These are phyloP conservation scores for Rhodamnia rubescens DNA, from an alignment of 345 rosid species.

Conservation along the genomic window DNA sequence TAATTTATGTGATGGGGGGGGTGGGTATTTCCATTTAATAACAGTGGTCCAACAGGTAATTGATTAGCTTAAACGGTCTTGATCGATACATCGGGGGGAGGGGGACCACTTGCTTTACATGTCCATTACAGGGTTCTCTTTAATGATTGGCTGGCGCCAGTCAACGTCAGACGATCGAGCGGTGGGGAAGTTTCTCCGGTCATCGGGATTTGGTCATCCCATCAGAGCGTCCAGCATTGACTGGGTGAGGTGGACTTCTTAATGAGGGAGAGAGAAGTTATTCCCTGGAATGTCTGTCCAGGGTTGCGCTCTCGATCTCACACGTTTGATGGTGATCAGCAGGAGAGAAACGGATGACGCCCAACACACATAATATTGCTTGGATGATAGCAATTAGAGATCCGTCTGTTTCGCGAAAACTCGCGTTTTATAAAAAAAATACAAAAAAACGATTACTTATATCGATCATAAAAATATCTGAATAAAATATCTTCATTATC, in stretches of 20 bases:
- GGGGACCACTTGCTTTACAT: not conserved
- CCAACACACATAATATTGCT: not conserved
- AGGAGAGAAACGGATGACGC: not conserved
- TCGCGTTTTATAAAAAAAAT: too few species aligned
- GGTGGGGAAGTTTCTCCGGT: not conserved
- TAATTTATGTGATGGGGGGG: not conserved
- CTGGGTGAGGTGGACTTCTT: not conserved
- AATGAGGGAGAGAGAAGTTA: not conserved
- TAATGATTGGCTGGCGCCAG: conserved; percentile 4
- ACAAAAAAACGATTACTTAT: too few species aligned
- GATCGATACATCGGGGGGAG: not conserved
- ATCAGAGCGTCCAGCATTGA: not conserved
- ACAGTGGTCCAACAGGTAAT: conserved; percentile 19
- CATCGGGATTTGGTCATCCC: not conserved
- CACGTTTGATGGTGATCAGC: not conserved
- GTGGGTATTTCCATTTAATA: not conserved
- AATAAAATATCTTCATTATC: too few species aligned
- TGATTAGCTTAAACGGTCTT: conserved; percentile 13
- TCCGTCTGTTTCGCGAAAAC: too few species aligned
- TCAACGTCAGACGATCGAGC: conserved; percentile 11
- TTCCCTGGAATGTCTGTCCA: not conserved
- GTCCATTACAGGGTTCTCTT: not conserved
- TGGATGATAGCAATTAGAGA: not conserved
- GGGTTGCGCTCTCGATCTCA: not conserved
- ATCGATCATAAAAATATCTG: too few species aligned